These are phyloP conservation scores for Trichosporon coremiiforme DNA, from an alignment of 1,284 basidiomycete species.

Conservation along the genomic window DNA sequence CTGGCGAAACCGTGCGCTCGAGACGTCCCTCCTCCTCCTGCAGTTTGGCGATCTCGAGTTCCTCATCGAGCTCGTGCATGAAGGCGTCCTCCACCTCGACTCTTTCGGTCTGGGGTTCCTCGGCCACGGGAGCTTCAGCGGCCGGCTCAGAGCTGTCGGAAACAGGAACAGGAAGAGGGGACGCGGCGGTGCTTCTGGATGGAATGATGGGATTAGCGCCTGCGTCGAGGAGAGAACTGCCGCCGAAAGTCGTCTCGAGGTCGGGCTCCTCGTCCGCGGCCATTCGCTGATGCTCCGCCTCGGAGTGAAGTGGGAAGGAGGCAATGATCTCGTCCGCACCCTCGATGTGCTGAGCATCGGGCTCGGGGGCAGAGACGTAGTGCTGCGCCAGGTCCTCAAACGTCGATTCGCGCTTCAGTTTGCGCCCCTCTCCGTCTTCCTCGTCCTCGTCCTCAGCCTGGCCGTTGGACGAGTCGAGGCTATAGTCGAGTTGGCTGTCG, in stretches of 20 bases:
- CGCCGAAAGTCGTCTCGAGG: no score
- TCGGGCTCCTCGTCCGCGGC: not conserved
- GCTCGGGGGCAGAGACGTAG: not conserved
- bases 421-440: not conserved
- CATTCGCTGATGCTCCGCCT: not conserved
- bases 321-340: not conserved
- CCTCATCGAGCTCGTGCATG: not conserved
- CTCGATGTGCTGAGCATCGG: not conserved
- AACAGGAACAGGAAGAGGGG: not conserved
- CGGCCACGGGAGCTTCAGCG: no score
- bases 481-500: not conserved
- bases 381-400: conserved; percentile 11
- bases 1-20: not conserved
- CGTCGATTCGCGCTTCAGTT: not conserved
- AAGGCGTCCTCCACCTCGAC: not conserved
- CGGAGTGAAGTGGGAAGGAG: not conserved
- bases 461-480: no score
- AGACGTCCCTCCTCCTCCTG: not conserved
- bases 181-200: not conserved
- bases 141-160: no score
- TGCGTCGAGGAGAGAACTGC: not conserved
- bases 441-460: not conserved
- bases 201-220: not conserved
- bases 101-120: no score
- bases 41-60: not conserved